Percentiles rank a stretch among this genome's conserved stretches.
Conservation (phyloP, 768 basidiomycete species). For the Cystofilobasidium ferigula region DNA sequence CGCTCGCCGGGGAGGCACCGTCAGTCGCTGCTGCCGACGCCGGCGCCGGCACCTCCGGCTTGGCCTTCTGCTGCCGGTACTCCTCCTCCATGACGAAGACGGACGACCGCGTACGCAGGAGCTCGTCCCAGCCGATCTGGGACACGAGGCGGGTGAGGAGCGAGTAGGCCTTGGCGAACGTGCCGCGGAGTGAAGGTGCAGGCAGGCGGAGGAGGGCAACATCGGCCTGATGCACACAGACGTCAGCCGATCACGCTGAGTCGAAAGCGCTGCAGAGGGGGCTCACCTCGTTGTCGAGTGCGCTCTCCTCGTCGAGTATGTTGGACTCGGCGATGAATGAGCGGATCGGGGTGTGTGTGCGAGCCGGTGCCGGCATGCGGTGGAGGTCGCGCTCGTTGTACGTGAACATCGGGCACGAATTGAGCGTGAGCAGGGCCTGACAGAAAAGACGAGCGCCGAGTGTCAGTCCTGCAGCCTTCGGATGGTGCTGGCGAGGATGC, state of each 20-base stretch:
- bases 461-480: neutral
- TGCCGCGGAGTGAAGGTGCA: conserved; percentile 84
- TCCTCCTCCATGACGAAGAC: conserved; percentile 99
- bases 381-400: conserved; percentile 94
- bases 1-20: conserved; percentile 64
- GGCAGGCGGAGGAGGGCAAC: conserved; percentile 87
- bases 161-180: conserved; percentile 87
- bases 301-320: conserved; percentile 72
- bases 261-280: neutral
- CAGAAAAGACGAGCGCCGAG: neutral
- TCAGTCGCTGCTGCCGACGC: conserved; percentile 10
- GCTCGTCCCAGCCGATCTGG: conserved; percentile 97
- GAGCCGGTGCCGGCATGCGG: conserved; percentile 63
- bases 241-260: too few species aligned
- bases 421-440: conserved; percentile 74
- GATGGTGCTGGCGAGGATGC: conserved; percentile 3
- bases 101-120: conserved; percentile 79
- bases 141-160: conserved; percentile 82
- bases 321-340: conserved; percentile 64
- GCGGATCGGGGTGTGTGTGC: conserved; percentile 75
- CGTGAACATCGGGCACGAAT: conserved; percentile 99
- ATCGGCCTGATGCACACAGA: conserved; percentile 56
- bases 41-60: conserved; percentile 48
- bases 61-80: conserved; percentile 90
- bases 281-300: conserved; percentile 63